Evolutionary conservation across 139 green algal species (phyloP).

Genomic region (Nannochloris sp.): DNA sequence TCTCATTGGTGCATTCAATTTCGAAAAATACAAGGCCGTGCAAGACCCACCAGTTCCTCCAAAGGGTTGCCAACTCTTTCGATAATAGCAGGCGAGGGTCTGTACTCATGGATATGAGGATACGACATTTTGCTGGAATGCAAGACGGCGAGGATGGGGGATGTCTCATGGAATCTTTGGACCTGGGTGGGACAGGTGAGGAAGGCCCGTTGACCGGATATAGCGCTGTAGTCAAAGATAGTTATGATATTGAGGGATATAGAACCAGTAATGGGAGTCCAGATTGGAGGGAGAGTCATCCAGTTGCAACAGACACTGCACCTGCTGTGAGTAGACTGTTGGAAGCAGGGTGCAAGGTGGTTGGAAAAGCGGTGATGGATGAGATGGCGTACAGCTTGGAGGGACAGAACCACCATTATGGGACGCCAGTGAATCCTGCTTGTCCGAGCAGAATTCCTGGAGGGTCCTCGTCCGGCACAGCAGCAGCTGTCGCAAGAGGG

Average conservation of each 20-base stretch:
- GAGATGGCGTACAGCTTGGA: constrained; percentile 69
- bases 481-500: constrained; percentile 64
- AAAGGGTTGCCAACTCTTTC: no score
- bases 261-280: constrained; percentile 34
- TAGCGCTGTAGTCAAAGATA: constrained; percentile 33
- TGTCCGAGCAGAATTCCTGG: constrained; percentile 71
- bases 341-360: constrained; percentile 50
- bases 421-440: constrained; percentile 75
- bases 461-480: constrained; percentile 84
- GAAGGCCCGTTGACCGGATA: constrained; percentile 13
- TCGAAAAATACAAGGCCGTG: no score
- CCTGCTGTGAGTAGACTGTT: constrained; percentile 62
- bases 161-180: neutral
- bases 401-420: constrained; percentile 84
- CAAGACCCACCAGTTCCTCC: neutral
- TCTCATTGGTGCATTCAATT: no score
- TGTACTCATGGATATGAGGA: no score
- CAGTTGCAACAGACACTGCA: constrained; percentile 39
- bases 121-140: no score
- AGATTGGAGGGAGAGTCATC: constrained; percentile 60
- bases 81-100: no score
- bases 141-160: neutral
- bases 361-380: constrained; percentile 87
- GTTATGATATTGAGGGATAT: constrained; percentile 29
- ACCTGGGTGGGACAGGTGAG: neutral